Percentiles rank a stretch among this genome's conserved stretches.
These are phyloP conservation scores for Penicillium sp. DNA, from an alignment of 2,329 filamentous ascomycete species.

Conservation along the genomic window DNA sequence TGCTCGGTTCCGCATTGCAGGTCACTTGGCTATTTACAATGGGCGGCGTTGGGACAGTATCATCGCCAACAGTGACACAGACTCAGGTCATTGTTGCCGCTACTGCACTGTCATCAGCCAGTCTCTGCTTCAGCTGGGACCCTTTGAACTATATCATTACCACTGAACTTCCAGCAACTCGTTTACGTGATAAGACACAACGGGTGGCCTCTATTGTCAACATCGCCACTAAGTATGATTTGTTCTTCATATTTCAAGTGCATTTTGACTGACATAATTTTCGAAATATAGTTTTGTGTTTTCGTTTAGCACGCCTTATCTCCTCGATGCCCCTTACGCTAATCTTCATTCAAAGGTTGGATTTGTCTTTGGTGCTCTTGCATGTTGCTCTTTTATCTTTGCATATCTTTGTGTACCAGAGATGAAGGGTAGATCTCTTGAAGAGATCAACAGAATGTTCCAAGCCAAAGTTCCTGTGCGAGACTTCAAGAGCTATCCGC, in stretches of 20 bases:
- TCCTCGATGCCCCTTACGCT: conserved; percentile 34
- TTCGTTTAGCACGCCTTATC: conserved; percentile 38
- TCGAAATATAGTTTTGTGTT: conserved; percentile 18
- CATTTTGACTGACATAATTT: background rate
- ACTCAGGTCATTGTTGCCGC: conserved; percentile 32
- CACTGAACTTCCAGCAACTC: conserved; percentile 31
- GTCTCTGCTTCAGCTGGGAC: conserved; percentile 30
- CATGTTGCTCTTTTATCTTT: conserved; percentile 21
- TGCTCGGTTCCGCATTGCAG: background rate
- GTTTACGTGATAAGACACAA: conserved; percentile 28
- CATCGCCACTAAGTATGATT: conserved; percentile 26
- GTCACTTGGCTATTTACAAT: background rate
- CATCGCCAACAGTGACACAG: conserved; percentile 10
- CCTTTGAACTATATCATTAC: conserved; percentile 36
- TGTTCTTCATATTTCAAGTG: background rate
- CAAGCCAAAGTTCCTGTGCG: background rate
- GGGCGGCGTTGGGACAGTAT: conserved; percentile 3
- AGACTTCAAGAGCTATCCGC: no score
- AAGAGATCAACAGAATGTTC: conserved; percentile 27
- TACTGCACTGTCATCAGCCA: conserved; percentile 32
- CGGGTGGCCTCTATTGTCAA: conserved; percentile 29
- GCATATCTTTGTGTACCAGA: conserved; percentile 29
- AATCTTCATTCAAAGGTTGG: conserved; percentile 35
- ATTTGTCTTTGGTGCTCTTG: conserved; percentile 34
- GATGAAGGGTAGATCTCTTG: conserved; percentile 20